Evolutionary conservation across 2,329 filamentous ascomycete genomes (phyloP).

Genomic region (Cadophora gregata): DNA sequence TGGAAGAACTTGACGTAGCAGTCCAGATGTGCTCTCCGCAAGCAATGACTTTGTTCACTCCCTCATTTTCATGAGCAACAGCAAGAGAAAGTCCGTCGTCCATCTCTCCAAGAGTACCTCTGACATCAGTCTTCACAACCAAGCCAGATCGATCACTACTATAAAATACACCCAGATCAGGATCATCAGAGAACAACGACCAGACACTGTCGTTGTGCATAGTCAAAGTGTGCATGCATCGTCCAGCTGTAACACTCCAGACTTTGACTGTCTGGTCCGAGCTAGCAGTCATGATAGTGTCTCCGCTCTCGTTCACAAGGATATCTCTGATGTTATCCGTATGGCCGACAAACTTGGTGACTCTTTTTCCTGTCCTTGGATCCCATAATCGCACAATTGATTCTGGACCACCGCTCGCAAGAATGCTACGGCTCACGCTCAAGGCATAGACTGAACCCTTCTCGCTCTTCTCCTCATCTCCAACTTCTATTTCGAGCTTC

Average conservation of each 20-base stretch:
- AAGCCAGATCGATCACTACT: conserved; percentile 91
- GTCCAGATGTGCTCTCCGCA: conserved; percentile 67
- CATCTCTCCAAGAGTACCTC: conserved; percentile 71
- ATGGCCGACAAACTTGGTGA: conserved; percentile 96
- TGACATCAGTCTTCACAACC: conserved; percentile 94
- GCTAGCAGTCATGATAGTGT: conserved; percentile 91
- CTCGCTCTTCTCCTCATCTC: conserved; percentile 80
- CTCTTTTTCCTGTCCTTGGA: conserved; percentile 81
- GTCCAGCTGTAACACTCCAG: conserved; percentile 93
- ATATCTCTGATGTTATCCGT: conserved; percentile 94
- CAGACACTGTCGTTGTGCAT: conserved; percentile 99
- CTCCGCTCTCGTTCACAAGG: conserved; percentile 84
- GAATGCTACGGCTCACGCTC: conserved; percentile 76
- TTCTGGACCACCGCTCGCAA: conserved; percentile 93
- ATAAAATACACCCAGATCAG: conserved; percentile 87
- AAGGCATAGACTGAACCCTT: conserved; percentile 97
- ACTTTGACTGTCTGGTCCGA: conserved; percentile 98
- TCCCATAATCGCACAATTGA: conserved; percentile 94
- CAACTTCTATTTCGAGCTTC: conserved; percentile 83
- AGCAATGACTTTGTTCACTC: conserved; percentile 70
- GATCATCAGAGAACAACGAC: conserved; percentile 90
- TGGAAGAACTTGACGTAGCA: conserved; percentile 74
- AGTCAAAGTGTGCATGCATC: conserved; percentile 96
- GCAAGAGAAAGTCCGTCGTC: conserved; percentile 91
- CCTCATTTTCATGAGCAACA: conserved; percentile 90